A percentile compares a stretch with the other conserved stretches of the same genome.
These are phyloP conservation scores for Skeletonema potamos DNA, from an alignment of 108 stramenopile genomes.

Conservation along the genomic window DNA sequence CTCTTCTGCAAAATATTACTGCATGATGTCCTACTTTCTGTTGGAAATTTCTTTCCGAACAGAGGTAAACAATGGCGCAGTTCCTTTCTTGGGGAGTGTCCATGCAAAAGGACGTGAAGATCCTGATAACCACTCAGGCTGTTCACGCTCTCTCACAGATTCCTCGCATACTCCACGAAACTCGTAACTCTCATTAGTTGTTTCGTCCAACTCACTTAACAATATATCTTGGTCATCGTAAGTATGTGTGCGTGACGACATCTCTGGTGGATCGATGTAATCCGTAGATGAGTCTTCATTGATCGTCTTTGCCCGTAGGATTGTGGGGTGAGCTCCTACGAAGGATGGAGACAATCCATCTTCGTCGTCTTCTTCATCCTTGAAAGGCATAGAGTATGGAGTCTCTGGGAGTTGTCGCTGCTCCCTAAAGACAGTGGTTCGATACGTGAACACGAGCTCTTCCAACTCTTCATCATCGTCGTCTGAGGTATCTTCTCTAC, in stretches of 20 bases:
- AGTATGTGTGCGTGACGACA: not conserved
- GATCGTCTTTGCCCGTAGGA: not conserved
- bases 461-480: conserved; percentile 2
- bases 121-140: not conserved
- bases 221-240: not conserved
- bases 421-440: not conserved
- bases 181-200: not conserved
- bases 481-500: not conserved
- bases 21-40: not conserved
- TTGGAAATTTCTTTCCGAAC: not conserved
- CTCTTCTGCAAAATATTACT: not conserved
- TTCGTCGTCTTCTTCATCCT: not conserved
- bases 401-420: conserved; percentile 1
- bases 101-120: not conserved
- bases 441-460: not conserved
- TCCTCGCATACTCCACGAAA: not conserved
- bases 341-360: not conserved
- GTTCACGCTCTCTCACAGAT: not conserved
- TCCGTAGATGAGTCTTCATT: not conserved
- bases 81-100: not conserved
- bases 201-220: not conserved
- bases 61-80: not conserved
- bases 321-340: not conserved
- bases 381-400: not conserved
- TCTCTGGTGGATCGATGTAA: not conserved